Evolutionary conservation across 139 green algal genomes (phyloP), one percentile per base, ranked within the genome.

Genomic region (Nannochloris sp.): DNA sequence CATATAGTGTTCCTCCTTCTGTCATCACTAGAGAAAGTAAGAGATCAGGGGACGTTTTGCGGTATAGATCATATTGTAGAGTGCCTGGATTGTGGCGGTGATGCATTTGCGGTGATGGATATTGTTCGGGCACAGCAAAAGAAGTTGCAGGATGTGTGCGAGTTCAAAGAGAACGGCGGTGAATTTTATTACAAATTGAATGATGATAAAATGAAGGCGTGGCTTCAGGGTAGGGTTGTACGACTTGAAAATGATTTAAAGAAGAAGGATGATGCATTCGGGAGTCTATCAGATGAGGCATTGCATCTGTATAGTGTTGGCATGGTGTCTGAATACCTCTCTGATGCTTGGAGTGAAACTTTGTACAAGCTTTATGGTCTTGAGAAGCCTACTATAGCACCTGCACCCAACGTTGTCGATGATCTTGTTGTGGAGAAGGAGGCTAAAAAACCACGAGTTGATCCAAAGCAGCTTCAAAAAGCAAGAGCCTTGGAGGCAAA

Each of bases 1-100:
- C 80, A 88, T 49, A 66, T 74, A 2, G 55, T 88, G 13, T 79
- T 88, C 20, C 9, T 80, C n/a, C 40, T 81, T 28, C 65, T 88
- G 29, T 80, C 82, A 14, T 14, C 82, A n/a, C 72, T 88, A 48
- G 76, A 84, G 26, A 48, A 33, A 11, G 53, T 37, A 6, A 28
- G 68, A 53, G n/a, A 53, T 10, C 50, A 59, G 20, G 25, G 25
- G 20, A 63, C 55, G 13, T 81, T 76, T 37, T 70, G 65, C 26
- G 66, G 65, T 23, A 2, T 72, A 14, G 74, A 81, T 51, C 71
- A 80, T 26, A 49, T 74, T 1, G 16, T 80, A 29, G 48, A 72
- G 51, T 63, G 26, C 28, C 30, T 40, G 3, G 17, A 53, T 20
- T 20, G 46, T 8, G n/a, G n/a, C 17, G 20, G n/a, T 53, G 46